Percentiles rank a stretch among this genome's conserved stretches.
These are phyloP conservation scores for Lyophyllum atratum DNA, from an alignment of 768 basidiomycete species.

Conservation along the genomic window DNA sequence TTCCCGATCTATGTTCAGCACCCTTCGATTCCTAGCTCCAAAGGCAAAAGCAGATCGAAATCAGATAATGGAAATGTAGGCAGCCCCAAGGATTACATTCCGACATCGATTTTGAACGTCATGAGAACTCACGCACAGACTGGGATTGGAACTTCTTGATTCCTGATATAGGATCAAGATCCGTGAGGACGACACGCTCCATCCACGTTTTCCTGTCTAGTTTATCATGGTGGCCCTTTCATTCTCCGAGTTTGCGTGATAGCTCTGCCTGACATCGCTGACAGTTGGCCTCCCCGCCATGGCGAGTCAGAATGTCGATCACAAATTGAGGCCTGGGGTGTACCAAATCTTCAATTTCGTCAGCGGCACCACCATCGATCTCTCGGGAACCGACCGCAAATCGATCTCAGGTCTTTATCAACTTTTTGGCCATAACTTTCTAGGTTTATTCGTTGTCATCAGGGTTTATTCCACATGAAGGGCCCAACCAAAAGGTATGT, in stretches of 20 bases:
- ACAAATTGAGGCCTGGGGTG: slow-evolving; percentile 16
- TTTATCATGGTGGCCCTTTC: background rate
- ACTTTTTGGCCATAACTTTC: background rate
- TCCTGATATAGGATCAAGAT: background rate
- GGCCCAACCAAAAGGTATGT: slow-evolving; percentile 30
- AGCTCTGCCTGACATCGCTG: too few relatives aligned
- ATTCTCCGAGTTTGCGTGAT: background rate
- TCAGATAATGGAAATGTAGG: too few relatives aligned
- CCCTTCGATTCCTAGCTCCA: too few relatives aligned
- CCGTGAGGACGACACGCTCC: background rate
- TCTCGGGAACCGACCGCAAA: slow-evolving; percentile 21
- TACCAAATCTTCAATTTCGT: slow-evolving; percentile 20
- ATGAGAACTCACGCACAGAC: too few relatives aligned
- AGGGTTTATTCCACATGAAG: slow-evolving; percentile 22
- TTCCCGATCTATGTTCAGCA: too few relatives aligned
- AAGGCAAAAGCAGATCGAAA: too few relatives aligned
- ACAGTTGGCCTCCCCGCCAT: background rate
- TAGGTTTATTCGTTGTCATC: background rate
- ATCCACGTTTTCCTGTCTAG: too few relatives aligned
- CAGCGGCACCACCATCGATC: slow-evolving; percentile 20
- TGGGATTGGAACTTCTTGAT: too few relatives aligned
- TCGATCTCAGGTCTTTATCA: slow-evolving; percentile 10
- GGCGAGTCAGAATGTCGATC: background rate
- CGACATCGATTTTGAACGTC: too few relatives aligned
- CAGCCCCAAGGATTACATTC: too few relatives aligned